Conservation (phyloP, 371 early-diverging fungal species). For the Dinochytrium kinnereticum region DNA sequence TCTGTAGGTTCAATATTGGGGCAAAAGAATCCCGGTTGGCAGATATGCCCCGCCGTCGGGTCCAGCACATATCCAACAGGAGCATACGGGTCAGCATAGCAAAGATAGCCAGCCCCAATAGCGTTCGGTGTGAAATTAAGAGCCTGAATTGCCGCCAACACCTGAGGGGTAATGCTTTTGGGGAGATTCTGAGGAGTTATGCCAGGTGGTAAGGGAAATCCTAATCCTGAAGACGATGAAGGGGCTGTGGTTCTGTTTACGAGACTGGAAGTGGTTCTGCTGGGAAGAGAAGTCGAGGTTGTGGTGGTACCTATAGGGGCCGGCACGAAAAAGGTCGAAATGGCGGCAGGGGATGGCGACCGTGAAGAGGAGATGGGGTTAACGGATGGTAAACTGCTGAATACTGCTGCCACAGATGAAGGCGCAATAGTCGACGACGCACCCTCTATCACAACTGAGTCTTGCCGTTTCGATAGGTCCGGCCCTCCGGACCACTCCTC, state of each 20-base stretch:
- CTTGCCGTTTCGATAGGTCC: too few species aligned
- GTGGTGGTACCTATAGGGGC: too few species aligned
- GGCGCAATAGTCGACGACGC: too few species aligned
- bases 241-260: background rate
- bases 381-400: too few species aligned
- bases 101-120: background rate
- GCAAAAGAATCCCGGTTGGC: constrained; percentile 1
- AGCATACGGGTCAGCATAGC: background rate
- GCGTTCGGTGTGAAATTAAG: background rate
- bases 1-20: background rate
- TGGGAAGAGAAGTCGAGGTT: too few species aligned
- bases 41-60: background rate
- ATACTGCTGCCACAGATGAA: too few species aligned
- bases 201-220: background rate
- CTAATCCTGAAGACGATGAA: too few species aligned
- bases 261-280: background rate
- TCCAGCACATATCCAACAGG: constrained; percentile 5
- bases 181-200: background rate
- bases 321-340: too few species aligned
- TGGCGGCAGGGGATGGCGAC: too few species aligned
- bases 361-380: too few species aligned
- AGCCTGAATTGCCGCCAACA: background rate
- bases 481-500: too few species aligned
- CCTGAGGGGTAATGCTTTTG: background rate
- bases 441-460: too few species aligned